These are phyloP conservation scores for Aspergillus pseudonomiae DNA, from an alignment of 2,329 filamentous ascomycete species.

Conservation along the genomic window DNA sequence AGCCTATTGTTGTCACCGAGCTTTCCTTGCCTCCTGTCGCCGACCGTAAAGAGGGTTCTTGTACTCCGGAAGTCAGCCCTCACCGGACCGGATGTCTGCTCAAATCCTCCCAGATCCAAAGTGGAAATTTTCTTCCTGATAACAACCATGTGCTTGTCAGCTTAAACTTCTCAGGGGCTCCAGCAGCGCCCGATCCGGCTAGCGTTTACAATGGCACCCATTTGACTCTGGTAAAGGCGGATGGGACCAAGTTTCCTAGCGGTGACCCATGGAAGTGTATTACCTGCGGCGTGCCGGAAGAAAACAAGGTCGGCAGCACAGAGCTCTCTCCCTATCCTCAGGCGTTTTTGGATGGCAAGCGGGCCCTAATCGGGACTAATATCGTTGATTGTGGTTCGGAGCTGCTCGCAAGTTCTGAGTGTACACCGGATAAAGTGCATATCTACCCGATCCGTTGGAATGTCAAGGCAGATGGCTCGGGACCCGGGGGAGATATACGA, in stretches of 20 bases:
- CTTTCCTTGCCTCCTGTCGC: constrained; percentile 44
- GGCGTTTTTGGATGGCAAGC: constrained; percentile 44
- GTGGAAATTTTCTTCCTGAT: constrained; percentile 46
- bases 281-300: constrained; percentile 46
- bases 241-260: constrained; percentile 46
- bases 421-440: constrained; percentile 39
- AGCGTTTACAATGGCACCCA: constrained; percentile 49
- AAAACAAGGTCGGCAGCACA: constrained; percentile 31
- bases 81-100: constrained; percentile 44
- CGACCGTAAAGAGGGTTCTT: constrained; percentile 32
- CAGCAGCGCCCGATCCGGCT: constrained; percentile 40
- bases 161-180: constrained; percentile 49
- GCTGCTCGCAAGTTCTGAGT: constrained; percentile 39
- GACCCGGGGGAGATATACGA: constrained; percentile 37
- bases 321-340: constrained; percentile 47
- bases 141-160: constrained; percentile 47
- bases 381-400: constrained; percentile 43
- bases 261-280: constrained; percentile 54
- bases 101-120: constrained; percentile 25
- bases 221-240: constrained; percentile 48
- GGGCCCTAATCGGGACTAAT: constrained; percentile 32
- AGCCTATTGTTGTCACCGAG: constrained; percentile 39
- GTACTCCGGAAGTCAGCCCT: constrained; percentile 38
- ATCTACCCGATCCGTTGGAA: constrained; percentile 50
- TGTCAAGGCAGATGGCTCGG: constrained; percentile 32